phyloP scores from a whole-genome alignment of 1,139 yeast genomes.

The Saccharomycopsis hybrid region DNA sequence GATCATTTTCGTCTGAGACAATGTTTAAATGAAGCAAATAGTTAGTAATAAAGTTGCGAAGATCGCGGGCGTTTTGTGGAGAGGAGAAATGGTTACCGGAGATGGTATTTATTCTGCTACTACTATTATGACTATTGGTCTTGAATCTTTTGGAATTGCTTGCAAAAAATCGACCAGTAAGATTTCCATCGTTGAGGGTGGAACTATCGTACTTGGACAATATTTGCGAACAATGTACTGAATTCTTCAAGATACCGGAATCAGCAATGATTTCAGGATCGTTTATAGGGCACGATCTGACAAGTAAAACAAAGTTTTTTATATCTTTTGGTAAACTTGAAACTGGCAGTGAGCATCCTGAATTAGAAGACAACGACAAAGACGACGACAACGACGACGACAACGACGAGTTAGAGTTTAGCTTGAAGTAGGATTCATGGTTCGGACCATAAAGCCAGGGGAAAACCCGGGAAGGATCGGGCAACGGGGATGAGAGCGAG shows the following conservation, averaged over 20 bases:
- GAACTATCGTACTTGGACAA: neutral
- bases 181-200: no score
- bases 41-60: constrained; percentile 20
- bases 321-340: constrained; percentile 24
- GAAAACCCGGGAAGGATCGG: constrained; percentile 62
- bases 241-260: constrained; percentile 52
- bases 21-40: constrained; percentile 24
- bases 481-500: constrained; percentile 38
- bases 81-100: constrained; percentile 34
- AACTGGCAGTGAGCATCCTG: no score
- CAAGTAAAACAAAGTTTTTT: constrained; percentile 43
- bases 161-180: no score
- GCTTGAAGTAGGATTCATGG: no score
- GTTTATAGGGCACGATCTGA: constrained; percentile 36
- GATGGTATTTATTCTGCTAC: neutral
- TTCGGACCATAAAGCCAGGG: constrained; percentile 70
- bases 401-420: no score
- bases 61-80: constrained; percentile 26
- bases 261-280: constrained; percentile 30
- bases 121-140: no score
- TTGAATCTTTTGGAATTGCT: no score
- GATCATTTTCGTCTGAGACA: constrained; percentile 22
- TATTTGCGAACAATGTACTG: constrained; percentile 38
- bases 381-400: no score
- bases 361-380: no score